Percentiles rank a stretch among this genome's conserved stretches.
Evolutionary conservation across 1,139 yeast genomes (phyloP).

Genomic region (Yamadazyma oceani): DNA sequence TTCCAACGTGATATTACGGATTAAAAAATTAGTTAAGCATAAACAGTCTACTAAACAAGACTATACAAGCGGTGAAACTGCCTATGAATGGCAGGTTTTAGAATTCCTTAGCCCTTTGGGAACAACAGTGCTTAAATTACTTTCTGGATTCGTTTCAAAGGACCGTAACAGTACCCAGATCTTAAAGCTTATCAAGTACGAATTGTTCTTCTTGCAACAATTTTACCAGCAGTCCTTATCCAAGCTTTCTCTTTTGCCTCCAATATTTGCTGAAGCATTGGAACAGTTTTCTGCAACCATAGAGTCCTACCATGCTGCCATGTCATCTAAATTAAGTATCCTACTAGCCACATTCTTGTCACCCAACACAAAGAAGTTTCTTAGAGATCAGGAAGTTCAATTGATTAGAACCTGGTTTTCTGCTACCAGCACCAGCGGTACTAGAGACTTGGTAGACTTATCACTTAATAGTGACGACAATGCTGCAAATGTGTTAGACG

Average conservation of each 20-base stretch:
- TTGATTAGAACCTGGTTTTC: conserved; percentile 12
- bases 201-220: conserved; percentile 12
- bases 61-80: conserved; percentile 1
- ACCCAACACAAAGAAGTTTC: conserved; percentile 26
- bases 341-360: conserved; percentile 25
- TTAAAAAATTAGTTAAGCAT: too few relatives aligned
- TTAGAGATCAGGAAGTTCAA: conserved; percentile 21
- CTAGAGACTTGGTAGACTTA: too few relatives aligned
- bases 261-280: conserved; percentile 10
- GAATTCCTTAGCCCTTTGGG: conserved; percentile 14
- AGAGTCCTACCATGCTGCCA: conserved; percentile 11
- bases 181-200: conserved; percentile 14
- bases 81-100: conserved; percentile 16
- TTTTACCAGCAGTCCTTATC: conserved; percentile 13
- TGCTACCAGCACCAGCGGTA: too few relatives aligned
- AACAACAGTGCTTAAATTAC: conserved; percentile 9
- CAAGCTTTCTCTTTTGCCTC: conserved; percentile 12
- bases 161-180: conserved; percentile 6
- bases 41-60: background rate
- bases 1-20: too few relatives aligned
- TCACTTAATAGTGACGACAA: conserved; percentile 11
- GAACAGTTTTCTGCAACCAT: conserved; percentile 11
- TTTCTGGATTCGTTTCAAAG: conserved; percentile 2
- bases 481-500: conserved; percentile 21
- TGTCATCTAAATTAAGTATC: conserved; percentile 19